Evolutionary conservation across 768 basidiomycete genomes (phyloP).

Genomic region (Pulveroboletus sp.): DNA sequence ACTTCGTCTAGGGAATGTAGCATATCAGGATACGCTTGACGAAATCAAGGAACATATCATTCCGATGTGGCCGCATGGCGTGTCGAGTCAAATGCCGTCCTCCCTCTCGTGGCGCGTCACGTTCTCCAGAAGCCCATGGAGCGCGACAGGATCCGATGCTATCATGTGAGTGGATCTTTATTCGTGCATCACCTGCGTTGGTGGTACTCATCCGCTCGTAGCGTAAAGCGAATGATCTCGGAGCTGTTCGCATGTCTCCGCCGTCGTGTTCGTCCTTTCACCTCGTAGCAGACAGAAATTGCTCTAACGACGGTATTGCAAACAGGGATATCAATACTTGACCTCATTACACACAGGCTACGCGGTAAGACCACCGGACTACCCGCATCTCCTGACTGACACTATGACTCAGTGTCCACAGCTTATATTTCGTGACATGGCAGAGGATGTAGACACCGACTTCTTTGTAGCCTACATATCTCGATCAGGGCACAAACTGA

Average conservation of each 20-base stretch:
- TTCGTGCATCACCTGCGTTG: neutral
- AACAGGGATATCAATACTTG: conserved; percentile 69
- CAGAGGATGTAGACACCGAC: conserved; percentile 43
- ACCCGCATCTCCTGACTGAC: conserved; percentile 8
- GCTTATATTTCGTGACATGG: conserved; percentile 58
- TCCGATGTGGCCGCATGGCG: conserved; percentile 65
- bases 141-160: conserved; percentile 48
- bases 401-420: conserved; percentile 46
- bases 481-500: conserved; percentile 51
- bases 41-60: conserved; percentile 55
- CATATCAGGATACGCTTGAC: conserved; percentile 50
- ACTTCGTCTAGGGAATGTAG: conserved; percentile 43
- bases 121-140: conserved; percentile 69
- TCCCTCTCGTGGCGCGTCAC: conserved; percentile 51
- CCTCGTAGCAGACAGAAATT: conserved; percentile 2
- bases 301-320: conserved; percentile 9
- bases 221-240: conserved; percentile 57
- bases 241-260: conserved; percentile 58
- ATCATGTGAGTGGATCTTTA: conserved; percentile 40
- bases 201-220: conserved; percentile 29
- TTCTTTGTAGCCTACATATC: conserved; percentile 69
- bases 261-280: conserved; percentile 41
- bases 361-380: conserved; percentile 36
- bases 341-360: conserved; percentile 56
- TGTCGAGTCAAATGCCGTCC: conserved; percentile 39